These are phyloP conservation scores for Incumbomyces lentus DNA, from an alignment of 2,329 filamentous ascomycete genomes.

Conservation along the genomic window DNA sequence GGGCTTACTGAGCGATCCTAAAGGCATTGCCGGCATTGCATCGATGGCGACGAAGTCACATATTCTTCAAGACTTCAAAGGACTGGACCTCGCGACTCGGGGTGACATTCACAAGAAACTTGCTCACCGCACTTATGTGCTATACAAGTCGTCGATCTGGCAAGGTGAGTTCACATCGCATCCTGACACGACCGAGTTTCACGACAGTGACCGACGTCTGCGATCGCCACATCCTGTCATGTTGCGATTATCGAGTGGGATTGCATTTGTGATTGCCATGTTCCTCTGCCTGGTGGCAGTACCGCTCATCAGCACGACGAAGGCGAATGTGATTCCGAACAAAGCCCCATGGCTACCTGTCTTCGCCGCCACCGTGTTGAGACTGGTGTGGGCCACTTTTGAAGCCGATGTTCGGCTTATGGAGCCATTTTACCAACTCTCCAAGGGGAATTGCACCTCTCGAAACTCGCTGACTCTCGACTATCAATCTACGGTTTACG, in stretches of 20 bases:
- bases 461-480: slow-evolving; percentile 38
- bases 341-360: slow-evolving; percentile 37
- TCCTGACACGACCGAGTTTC: slow-evolving; percentile 23
- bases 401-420: slow-evolving; percentile 39
- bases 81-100: slow-evolving; percentile 34
- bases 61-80: slow-evolving; percentile 39
- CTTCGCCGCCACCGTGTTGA: slow-evolving; percentile 35
- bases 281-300: slow-evolving; percentile 29
- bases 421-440: slow-evolving; percentile 39
- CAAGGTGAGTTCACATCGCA: slow-evolving; percentile 37
- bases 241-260: slow-evolving; percentile 30
- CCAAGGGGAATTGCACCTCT: slow-evolving; percentile 33
- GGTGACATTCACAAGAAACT: slow-evolving; percentile 38
- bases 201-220: slow-evolving; percentile 22
- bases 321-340: slow-evolving; percentile 28
- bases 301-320: slow-evolving; percentile 35
- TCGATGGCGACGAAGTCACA: slow-evolving; percentile 42
- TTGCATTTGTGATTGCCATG: slow-evolving; percentile 33
- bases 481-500: slow-evolving; percentile 39
- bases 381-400: slow-evolving; percentile 38
- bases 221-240: slow-evolving; percentile 35
- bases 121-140: slow-evolving; percentile 36
- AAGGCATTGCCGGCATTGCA: slow-evolving; percentile 41
- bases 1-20: slow-evolving; percentile 38
- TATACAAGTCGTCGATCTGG: slow-evolving; percentile 43